Evolutionary conservation across 2,329 filamentous ascomycete genomes (phyloP).

Genomic region (Berkeleyomyces basicola): DNA sequence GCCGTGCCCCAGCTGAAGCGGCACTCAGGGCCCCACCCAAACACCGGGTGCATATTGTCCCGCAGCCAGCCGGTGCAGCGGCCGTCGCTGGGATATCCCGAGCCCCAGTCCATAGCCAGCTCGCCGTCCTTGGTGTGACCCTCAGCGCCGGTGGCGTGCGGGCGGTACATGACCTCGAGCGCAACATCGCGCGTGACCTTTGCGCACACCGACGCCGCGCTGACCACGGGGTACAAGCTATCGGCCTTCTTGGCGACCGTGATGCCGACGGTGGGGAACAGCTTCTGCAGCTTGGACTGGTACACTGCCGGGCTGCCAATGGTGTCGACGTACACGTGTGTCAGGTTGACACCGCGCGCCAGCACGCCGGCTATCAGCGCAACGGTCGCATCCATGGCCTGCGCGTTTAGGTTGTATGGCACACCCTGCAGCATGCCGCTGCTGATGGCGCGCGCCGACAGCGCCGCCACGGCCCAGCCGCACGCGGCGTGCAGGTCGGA

Average conservation of each 20-base stretch:
- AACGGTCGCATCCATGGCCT: slow-evolving; percentile 85
- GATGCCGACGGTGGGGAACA: slow-evolving; percentile 64
- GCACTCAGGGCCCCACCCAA: slow-evolving; percentile 88
- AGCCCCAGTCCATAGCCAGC: slow-evolving; percentile 51
- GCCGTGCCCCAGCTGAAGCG: slow-evolving; percentile 92
- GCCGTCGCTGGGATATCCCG: slow-evolving; percentile 80
- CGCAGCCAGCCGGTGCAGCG: slow-evolving; percentile 70
- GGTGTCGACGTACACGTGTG: slow-evolving; percentile 88
- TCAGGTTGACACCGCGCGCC: slow-evolving; percentile 61
- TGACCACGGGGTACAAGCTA: slow-evolving; percentile 79
- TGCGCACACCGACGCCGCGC: slow-evolving; percentile 82
- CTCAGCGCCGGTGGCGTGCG: slow-evolving; percentile 19
- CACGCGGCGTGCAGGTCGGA: slow-evolving; percentile 36
- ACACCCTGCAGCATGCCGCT: slow-evolving; percentile 57
- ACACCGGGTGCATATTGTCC: slow-evolving; percentile 75
- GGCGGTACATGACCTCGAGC: slow-evolving; percentile 59
- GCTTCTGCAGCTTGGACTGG: slow-evolving; percentile 64
- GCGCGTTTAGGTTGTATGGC: slow-evolving; percentile 82
- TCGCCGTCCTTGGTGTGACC: slow-evolving; percentile 19
- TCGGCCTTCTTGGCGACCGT: slow-evolving; percentile 86
- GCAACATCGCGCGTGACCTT: slow-evolving; percentile 91
- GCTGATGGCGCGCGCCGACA: slow-evolving; percentile 72
- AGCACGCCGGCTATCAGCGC: slow-evolving; percentile 64
- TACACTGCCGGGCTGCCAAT: slow-evolving; percentile 71
- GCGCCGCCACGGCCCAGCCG: slow-evolving; percentile 68